These are phyloP conservation scores for Suhomyces canberraensis DNA, from an alignment of 805 yeast species.

Conservation along the genomic window DNA sequence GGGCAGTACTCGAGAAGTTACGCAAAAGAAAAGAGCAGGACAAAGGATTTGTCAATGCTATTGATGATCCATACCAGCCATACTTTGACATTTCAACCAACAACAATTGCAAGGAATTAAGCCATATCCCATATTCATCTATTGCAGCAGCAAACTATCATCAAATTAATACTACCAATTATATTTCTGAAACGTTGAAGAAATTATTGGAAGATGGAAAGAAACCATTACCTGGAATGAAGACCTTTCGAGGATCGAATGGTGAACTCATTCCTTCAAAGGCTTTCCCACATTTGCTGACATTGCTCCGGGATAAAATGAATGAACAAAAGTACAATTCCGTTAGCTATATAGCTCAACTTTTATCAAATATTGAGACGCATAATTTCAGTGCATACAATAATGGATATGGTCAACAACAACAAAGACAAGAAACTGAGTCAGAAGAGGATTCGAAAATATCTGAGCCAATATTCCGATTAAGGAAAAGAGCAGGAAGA, in stretches of 20 bases:
- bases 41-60: constrained; percentile 74
- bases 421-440: constrained; percentile 12
- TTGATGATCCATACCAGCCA: constrained; percentile 86
- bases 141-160: constrained; percentile 63
- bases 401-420: constrained; percentile 32
- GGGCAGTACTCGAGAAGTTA: constrained; percentile 83
- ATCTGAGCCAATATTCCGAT: constrained; percentile 53
- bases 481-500: constrained; percentile 76
- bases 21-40: constrained; percentile 68
- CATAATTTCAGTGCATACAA: constrained; percentile 39
- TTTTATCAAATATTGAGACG: constrained; percentile 37
- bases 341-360: constrained; percentile 36
- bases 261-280: constrained; percentile 49
- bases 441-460: constrained; percentile 26
- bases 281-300: constrained; percentile 48
- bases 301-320: constrained; percentile 29
- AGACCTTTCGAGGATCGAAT: constrained; percentile 46
- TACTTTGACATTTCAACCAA: constrained; percentile 63
- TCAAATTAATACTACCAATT: constrained; percentile 61
- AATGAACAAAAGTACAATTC: constrained; percentile 19
- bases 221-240: constrained; percentile 42
- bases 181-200: constrained; percentile 39
- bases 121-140: constrained; percentile 77
- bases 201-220: constrained; percentile 45
- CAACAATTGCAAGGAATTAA: constrained; percentile 48